These are phyloP conservation scores for Kentomonas sorsogonicus DNA, from an alignment of 208 protist genomes.

Conservation along the genomic window DNA sequence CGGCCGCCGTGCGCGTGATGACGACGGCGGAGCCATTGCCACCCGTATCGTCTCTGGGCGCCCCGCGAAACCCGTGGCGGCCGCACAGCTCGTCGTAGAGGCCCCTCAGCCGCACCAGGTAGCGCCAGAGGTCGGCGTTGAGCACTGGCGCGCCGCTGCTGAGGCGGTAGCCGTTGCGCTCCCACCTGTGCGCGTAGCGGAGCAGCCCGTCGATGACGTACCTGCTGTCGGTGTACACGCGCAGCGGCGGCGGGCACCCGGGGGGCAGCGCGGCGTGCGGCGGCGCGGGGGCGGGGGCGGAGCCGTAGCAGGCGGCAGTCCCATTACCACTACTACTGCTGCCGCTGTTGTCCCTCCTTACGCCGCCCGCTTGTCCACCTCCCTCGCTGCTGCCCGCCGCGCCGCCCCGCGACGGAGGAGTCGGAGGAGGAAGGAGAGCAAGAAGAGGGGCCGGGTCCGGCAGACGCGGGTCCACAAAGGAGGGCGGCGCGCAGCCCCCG, in stretches of 20 bases:
- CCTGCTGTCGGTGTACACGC: conserved; percentile 69
- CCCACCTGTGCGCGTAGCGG: conserved; percentile 49
- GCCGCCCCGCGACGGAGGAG: too few species aligned
- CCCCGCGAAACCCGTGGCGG: neutral
- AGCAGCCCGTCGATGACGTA: conserved; percentile 69
- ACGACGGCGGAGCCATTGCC: conserved; percentile 2
- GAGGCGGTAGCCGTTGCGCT: conserved; percentile 47
- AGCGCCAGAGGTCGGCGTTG: conserved; percentile 67
- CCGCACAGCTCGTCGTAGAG: conserved; percentile 47
- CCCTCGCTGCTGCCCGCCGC: neutral
- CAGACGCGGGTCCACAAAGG: too few species aligned
- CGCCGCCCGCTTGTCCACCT: too few species aligned
- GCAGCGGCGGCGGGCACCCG: conserved; percentile 22
- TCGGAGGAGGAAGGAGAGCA: too few species aligned
- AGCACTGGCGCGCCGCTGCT: conserved; percentile 34
- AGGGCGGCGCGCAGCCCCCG: conserved; percentile 6
- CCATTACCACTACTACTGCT: neutral
- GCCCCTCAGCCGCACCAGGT: conserved; percentile 29
- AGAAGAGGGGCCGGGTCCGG: too few species aligned
- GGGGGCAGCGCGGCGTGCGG: conserved; percentile 7
- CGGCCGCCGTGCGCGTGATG: conserved; percentile 3
- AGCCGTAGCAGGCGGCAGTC: neutral
- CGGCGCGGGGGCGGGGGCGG: neutral
- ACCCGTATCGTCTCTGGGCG: conserved; percentile 4
- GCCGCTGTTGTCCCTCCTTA: too few species aligned